Base-by-base conservation (phyloP, 805 yeast genomes). In the Yamadazyma nakazawae region DNA sequence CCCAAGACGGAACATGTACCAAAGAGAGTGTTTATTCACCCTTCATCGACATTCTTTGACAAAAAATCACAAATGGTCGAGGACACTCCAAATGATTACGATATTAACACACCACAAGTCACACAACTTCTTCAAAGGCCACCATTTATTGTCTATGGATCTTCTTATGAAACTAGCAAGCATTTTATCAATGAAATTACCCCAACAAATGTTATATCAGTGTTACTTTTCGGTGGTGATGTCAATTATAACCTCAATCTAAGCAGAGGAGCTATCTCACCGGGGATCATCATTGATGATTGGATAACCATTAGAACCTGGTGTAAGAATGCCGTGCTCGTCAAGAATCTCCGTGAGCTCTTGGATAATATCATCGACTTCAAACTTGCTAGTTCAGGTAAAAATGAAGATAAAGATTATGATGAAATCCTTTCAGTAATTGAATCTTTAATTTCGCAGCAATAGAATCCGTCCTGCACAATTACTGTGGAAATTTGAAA, bases 251-350 rank as follows among this genome's bases (percentile, higher is more conserved):
- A 85, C 54, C 54, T 82, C 41, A 51, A 63, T 28, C 62, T 74
- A 0, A 68, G 77, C 1, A 58, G 63, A 5, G 76, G 78, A 1
- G 74, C 69, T 35, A 75, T 82, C 4, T 78, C 90, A 0, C 95
- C 96, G 0, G 97, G 97, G 18, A 79, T 94, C 31, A 81, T 89
- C 8, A 68, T 92, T 46, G 96, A 88, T 54, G 76, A 76, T n/a
- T 91, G 98, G 97, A 66, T 88, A 30, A 95, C 97, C 0, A 75
- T 92, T 11, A 75, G 88, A 51, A 88, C 97, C 0, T 92, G 97
- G 97, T 85, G 96, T 53, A 87, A 94, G 54, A 88, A 91, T 57
- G 98, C 91, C 1, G 96, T 92, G 2, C 67, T 92, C 40, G 76
- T 91, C 26, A 85, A 87, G 48, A 80, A 84, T 48, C 66, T 92